Percentiles rank a stretch among this genome's conserved stretches.
Conservation (phyloP, 2,329 filamentous ascomycete genomes). For the Pseudogymnoascus sp. region DNA sequence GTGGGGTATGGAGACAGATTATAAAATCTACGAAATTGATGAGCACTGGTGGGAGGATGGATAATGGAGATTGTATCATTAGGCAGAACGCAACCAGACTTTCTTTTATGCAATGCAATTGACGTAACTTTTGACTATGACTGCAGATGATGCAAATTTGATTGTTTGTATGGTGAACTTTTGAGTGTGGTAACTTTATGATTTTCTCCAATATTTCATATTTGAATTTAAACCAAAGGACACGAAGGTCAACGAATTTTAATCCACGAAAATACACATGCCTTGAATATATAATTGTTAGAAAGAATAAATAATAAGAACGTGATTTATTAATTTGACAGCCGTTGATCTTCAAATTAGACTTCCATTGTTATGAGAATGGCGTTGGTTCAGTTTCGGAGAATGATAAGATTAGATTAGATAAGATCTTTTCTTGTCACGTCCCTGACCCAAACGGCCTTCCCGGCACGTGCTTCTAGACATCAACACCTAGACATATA, state of each 20-base stretch:
- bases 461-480: not conserved
- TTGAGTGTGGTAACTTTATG: not conserved
- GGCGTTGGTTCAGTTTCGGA: not conserved
- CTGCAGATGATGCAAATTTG: not conserved
- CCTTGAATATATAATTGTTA: not conserved
- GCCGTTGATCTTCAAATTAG: not conserved
- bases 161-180: not conserved
- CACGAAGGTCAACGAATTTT: not conserved
- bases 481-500: not conserved
- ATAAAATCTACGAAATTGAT: not conserved
- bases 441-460: not conserved
- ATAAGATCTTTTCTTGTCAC: not conserved
- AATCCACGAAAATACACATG: not conserved
- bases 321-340: not conserved
- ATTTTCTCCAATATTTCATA: not conserved
- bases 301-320: not conserved
- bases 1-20: not conserved
- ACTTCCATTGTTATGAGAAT: not conserved
- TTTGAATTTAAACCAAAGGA: not conserved
- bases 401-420: not conserved
- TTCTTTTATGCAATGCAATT: not conserved
- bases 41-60: not conserved
- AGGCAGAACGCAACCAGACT: not conserved
- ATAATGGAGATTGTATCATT: not conserved
- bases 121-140: not conserved